Evolutionary conservation across 2,329 filamentous ascomycete species (phyloP).

Genomic region (Phyllosticta ampelicida): DNA sequence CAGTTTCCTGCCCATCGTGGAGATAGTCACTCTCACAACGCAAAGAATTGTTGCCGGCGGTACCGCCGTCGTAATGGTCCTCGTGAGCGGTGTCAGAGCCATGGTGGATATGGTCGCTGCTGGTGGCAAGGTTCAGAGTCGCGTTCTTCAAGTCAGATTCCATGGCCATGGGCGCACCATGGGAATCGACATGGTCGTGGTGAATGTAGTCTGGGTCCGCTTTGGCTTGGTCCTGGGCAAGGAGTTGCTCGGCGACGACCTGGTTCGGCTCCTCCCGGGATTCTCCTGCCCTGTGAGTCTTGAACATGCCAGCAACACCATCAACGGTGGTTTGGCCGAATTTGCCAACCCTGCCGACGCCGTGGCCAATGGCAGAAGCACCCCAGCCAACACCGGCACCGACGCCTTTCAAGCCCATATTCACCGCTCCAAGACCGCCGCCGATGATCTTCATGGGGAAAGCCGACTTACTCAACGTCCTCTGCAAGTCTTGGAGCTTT

Average conservation of each 20-base stretch:
- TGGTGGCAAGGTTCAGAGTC: background rate
- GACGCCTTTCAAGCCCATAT: background rate
- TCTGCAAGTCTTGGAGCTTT: background rate
- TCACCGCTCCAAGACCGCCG: background rate
- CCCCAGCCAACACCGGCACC: conserved; percentile 7
- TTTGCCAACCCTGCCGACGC: background rate
- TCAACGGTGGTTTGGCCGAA: conserved; percentile 1
- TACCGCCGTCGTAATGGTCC: no score
- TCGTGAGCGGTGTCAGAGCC: background rate
- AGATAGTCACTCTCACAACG: background rate
- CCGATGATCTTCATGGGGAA: conserved; percentile 34
- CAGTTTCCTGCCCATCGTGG: no score
- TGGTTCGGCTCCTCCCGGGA: background rate
- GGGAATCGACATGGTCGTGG: background rate
- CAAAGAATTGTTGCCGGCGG: background rate
- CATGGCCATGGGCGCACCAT: background rate
- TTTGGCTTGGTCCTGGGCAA: background rate
- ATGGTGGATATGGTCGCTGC: background rate
- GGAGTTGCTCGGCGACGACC: background rate
- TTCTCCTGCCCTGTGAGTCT: background rate
- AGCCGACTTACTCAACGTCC: conserved; percentile 15
- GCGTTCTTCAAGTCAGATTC: background rate
- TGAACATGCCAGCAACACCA: background rate
- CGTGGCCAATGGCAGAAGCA: conserved; percentile 3
- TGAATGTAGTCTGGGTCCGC: background rate